phyloP scores from a whole-genome alignment of 208 protist species.

The Phytomonas sp. region DNA sequence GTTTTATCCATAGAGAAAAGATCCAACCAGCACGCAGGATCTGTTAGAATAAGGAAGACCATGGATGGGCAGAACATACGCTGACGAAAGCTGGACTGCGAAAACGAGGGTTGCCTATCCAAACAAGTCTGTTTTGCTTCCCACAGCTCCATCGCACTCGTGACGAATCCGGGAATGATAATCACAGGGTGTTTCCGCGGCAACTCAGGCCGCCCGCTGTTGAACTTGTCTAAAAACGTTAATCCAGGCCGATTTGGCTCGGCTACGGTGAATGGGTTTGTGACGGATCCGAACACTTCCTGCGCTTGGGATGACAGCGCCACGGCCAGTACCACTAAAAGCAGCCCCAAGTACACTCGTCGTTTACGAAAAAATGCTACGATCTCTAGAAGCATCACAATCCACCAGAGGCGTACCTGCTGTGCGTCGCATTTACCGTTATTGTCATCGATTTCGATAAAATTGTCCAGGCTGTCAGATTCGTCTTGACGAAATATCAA shows the following conservation, averaged over 20 bases:
- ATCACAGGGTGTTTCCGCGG: slow-evolving; percentile 62
- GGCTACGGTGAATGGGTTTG: slow-evolving; percentile 46
- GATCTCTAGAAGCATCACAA: background rate
- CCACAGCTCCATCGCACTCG: slow-evolving; percentile 82
- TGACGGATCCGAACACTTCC: slow-evolving; percentile 30
- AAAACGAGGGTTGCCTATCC: slow-evolving; percentile 25
- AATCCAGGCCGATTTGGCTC: slow-evolving; percentile 64
- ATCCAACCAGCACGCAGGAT: slow-evolving; percentile 73
- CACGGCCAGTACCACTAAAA: slow-evolving; percentile 2
- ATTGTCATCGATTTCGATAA: background rate
- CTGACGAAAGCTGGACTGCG: slow-evolving; percentile 47
- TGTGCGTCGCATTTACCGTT: background rate
- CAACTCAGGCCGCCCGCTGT: slow-evolving; percentile 23
- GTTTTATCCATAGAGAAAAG: slow-evolving; percentile 58
- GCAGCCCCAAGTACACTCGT: background rate
- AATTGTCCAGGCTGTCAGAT: background rate
- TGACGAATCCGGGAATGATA: slow-evolving; percentile 83
- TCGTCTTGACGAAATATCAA: background rate
- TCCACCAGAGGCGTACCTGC: background rate
- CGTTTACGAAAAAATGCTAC: background rate
- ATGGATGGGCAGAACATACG: slow-evolving; percentile 79
- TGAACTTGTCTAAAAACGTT: slow-evolving; percentile 46
- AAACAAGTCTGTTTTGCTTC: slow-evolving; percentile 49
- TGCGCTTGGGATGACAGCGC: slow-evolving; percentile 5
- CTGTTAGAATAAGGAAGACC: slow-evolving; percentile 60